A percentile compares a stretch with the other conserved stretches of the same genome.
Conservation (phyloP, 495 filamentous ascomycete genomes). For the Podospora comata region DNA sequence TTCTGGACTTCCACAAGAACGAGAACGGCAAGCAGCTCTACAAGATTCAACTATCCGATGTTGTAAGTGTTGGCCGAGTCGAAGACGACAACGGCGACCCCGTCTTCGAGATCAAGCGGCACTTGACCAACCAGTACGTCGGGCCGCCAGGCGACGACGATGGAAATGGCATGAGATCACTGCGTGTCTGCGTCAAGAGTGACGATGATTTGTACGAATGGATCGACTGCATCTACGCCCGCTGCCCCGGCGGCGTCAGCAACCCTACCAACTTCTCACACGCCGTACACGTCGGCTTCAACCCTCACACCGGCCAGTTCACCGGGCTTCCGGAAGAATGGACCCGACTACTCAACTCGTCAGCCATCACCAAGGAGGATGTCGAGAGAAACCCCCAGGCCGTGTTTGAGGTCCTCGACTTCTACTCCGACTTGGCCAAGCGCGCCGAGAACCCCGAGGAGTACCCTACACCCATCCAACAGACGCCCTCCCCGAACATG, state of each 20-base stretch:
- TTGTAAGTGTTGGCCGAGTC: conserved; percentile 78
- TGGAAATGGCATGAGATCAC: conserved; percentile 74
- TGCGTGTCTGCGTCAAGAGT: conserved; percentile 84
- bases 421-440: conserved; percentile 94
- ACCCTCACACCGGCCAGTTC: conserved; percentile 87
- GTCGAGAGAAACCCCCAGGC: conserved; percentile 98
- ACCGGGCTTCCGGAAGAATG: conserved; percentile 91
- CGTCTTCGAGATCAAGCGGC: conserved; percentile 86
- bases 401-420: conserved; percentile 93
- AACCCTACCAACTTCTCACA: conserved; percentile 97
- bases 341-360: conserved; percentile 91
- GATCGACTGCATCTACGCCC: conserved; percentile 95
- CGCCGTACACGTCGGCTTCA: conserved; percentile 95
- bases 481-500: conserved; percentile 55
- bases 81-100: conserved; percentile 69
- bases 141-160: conserved; percentile 52
- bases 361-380: conserved; percentile 95
- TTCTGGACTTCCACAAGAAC: conserved; percentile 87
- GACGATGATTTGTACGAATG: conserved; percentile 97
- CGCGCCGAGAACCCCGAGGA: conserved; percentile 74
- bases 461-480: conserved; percentile 69
- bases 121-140: conserved; percentile 40
- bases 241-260: conserved; percentile 93
- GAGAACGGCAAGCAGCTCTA: conserved; percentile 79
- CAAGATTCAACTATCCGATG: conserved; percentile 76